A percentile compares a stretch with the other conserved stretches of the same genome.
phyloP scores from a whole-genome alignment of 1,139 yeast species.

The Wickerhamomyces sp. region DNA sequence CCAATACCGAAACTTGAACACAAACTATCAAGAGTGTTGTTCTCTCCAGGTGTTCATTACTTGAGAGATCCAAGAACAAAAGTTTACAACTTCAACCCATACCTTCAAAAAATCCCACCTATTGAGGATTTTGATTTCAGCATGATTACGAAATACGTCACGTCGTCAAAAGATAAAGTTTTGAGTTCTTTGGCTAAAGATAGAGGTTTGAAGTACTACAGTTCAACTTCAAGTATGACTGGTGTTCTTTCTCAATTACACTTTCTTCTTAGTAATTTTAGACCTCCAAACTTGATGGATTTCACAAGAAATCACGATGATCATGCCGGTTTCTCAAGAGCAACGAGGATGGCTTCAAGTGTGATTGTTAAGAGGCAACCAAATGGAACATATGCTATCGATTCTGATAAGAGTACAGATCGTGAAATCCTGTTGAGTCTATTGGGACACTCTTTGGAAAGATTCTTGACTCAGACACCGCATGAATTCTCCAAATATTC shows the following conservation, averaged over 20 bases:
- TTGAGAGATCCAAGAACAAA: slow-evolving; percentile 73
- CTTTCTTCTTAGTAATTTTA: slow-evolving; percentile 54
- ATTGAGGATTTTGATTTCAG: slow-evolving; percentile 65
- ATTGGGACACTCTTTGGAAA: slow-evolving; percentile 76
- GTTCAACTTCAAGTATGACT: slow-evolving; percentile 90
- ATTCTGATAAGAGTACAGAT: slow-evolving; percentile 65
- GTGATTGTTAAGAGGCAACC: slow-evolving; percentile 37
- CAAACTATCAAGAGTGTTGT: slow-evolving; percentile 61
- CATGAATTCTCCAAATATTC: slow-evolving; percentile 37
- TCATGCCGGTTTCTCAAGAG: slow-evolving; percentile 26
- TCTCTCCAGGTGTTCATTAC: slow-evolving; percentile 81
- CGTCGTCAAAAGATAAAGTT: slow-evolving; percentile 60
- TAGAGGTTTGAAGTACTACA: slow-evolving; percentile 44
- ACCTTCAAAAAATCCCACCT: slow-evolving; percentile 56
- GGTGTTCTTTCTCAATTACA: slow-evolving; percentile 71
- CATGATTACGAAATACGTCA: slow-evolving; percentile 50
- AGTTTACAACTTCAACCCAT: slow-evolving; percentile 64
- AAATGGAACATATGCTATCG: slow-evolving; percentile 51
- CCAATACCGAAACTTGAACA: slow-evolving; percentile 49
- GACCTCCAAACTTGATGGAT: slow-evolving; percentile 40
- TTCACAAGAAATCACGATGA: slow-evolving; percentile 41
- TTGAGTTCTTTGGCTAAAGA: slow-evolving; percentile 45
- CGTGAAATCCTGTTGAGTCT: slow-evolving; percentile 67
- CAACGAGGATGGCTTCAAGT: slow-evolving; percentile 38
- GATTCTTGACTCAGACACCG: slow-evolving; percentile 58